These are phyloP conservation scores for Candida nanaspora DNA, from an alignment of 805 yeast genomes.

Conservation along the genomic window DNA sequence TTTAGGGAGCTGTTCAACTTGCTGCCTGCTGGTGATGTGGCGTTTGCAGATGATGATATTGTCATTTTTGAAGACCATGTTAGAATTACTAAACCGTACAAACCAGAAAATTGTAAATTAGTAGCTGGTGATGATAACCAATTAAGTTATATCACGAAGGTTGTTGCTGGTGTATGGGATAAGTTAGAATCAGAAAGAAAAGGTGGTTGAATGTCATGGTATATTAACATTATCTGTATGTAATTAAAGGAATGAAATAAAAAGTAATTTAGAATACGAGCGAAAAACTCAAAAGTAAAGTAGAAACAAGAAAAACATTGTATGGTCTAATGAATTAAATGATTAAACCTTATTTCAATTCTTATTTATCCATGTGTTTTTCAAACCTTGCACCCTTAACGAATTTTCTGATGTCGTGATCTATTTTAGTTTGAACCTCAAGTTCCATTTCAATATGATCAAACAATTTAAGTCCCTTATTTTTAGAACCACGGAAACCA, in stretches of 20 bases:
- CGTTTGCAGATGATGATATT: constrained; percentile 28
- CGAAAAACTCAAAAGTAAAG: no score
- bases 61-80: constrained; percentile 30
- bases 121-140: constrained; percentile 19
- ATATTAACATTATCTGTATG: no score
- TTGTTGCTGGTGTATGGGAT: constrained; percentile 44
- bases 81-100: constrained; percentile 31
- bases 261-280: no score
- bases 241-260: background rate
- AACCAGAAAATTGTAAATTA: constrained; percentile 23
- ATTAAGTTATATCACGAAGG: constrained; percentile 31
- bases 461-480: constrained; percentile 46
- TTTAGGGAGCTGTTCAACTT: constrained; percentile 18
- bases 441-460: constrained; percentile 20
- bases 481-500: constrained; percentile 57
- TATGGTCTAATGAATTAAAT: no score
- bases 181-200: constrained; percentile 36
- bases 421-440: background rate
- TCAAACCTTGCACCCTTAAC: background rate
- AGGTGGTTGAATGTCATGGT: constrained; percentile 39
- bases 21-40: constrained; percentile 26
- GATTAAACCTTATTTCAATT: no score
- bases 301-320: no score
- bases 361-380: no score
- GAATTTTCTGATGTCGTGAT: background rate